phyloP scores from a whole-genome alignment of 768 basidiomycete genomes.

The Lactifluus subvellereus region DNA sequence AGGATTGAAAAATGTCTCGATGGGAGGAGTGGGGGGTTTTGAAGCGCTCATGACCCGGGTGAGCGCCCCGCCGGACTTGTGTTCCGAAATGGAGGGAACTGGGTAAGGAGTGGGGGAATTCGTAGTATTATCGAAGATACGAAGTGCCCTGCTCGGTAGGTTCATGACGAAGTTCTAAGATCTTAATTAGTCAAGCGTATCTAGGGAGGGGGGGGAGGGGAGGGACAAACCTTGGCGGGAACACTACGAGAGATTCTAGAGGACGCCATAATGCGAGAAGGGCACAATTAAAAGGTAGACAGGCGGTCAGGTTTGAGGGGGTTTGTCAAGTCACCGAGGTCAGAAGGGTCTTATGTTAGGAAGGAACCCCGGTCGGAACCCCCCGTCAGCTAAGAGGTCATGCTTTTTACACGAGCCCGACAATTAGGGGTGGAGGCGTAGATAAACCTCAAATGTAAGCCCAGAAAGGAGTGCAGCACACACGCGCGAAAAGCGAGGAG shows the following conservation, averaged over 20 bases:
- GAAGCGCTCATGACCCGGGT: constrained; percentile 7
- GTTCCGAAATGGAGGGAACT: neutral
- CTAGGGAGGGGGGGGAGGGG: neutral
- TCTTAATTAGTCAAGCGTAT: constrained; percentile 4
- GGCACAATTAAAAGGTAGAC: constrained; percentile 1
- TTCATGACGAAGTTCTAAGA: constrained; percentile 22
- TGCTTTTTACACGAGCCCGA: constrained; percentile 23
- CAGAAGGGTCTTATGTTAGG: constrained; percentile 21
- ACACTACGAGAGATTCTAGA: constrained; percentile 21
- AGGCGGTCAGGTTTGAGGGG: constrained; percentile 13
- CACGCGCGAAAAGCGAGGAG: constrained; percentile 21
- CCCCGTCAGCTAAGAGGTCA: constrained; percentile 11
- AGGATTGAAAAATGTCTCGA: constrained; percentile 17
- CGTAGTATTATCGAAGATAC: constrained; percentile 20
- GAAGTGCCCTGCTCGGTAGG: constrained; percentile 17
- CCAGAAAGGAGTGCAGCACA: constrained; percentile 16
- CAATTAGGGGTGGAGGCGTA: constrained; percentile 12
- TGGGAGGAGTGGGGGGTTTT: constrained; percentile 12
- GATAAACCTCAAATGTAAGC: constrained; percentile 13
- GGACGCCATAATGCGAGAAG: constrained; percentile 14
- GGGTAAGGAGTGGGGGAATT: constrained; percentile 8
- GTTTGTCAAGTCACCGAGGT: constrained; percentile 1
- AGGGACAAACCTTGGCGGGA: constrained; percentile 19
- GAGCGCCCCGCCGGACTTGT: constrained; percentile 10
- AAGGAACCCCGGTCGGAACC: neutral